phyloP scores from a whole-genome alignment of 169 alveolate genomes.

The Eimeria praecox region DNA sequence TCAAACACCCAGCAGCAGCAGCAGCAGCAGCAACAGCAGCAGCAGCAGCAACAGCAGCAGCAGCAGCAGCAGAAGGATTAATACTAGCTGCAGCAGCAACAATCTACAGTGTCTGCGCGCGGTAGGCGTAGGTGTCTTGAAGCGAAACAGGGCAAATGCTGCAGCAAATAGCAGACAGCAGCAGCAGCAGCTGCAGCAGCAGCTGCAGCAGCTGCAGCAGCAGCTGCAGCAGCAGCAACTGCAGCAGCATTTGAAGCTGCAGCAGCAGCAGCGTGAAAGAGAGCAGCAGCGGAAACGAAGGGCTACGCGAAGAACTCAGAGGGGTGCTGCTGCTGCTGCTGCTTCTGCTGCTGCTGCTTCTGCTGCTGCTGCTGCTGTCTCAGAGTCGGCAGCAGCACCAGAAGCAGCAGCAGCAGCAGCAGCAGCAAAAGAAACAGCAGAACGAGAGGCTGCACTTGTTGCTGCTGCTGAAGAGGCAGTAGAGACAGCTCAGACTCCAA shows the following conservation, averaged over 20 bases:
- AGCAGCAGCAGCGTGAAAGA: background rate
- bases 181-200: slow-evolving; percentile 34
- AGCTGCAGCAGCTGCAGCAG: slow-evolving; percentile 9
- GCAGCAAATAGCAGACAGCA: background rate
- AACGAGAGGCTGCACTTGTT: background rate
- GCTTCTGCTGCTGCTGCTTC: slow-evolving; percentile 26
- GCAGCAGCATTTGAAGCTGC: background rate
- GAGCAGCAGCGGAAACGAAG: background rate
- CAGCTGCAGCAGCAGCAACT: background rate
- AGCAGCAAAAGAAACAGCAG: slow-evolving; percentile 11
- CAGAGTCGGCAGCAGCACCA: background rate
- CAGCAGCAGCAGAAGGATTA: background rate
- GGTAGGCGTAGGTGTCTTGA: background rate
- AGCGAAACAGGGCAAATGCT: no score
- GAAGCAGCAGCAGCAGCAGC: slow-evolving; percentile 19
- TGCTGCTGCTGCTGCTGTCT: slow-evolving; percentile 26
- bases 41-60: background rate
- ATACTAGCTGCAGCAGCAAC: background rate
- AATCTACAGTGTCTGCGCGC: background rate
- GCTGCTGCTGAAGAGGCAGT: slow-evolving; percentile 12
- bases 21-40: no score
- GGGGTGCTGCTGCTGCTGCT: slow-evolving; percentile 29
- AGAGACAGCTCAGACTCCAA: background rate
- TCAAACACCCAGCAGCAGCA: no score
- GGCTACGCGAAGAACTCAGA: background rate